Base-by-base conservation (phyloP, 345 rosid genomes). In the Syzygium aqueum region DNA sequence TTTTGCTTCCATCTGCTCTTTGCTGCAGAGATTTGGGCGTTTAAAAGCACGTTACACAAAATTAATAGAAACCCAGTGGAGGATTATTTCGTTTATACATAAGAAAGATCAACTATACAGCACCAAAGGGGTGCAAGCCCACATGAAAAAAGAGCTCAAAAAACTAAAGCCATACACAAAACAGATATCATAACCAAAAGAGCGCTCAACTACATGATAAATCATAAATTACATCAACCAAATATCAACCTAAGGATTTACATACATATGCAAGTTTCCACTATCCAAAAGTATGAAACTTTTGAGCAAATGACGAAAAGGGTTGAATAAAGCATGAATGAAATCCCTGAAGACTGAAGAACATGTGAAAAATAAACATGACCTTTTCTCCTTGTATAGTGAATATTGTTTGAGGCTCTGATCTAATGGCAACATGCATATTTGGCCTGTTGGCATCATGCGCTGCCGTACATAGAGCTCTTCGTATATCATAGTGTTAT, bases 1-100 rank as follows among this genome's bases (percentile, higher is more conserved):
- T 90, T 98, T 98, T 59, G 92, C 89, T 88, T 94, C 96, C 88
- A 98, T 90, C 89, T 96, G 98, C 92, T 96, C 98, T 90, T 96
- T 96, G 97, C 99, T 98, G 98, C 88, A 84, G 50, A 46, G 52
- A 43, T 25, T 82, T 23, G 33, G 53, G 52, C 6, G 8, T 5
- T 80, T 22, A 82, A 11, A 43, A 49, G 51, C 25, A 78, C 27
- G 4, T 27, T 43, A 40, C 27, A 16, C n/a, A 43, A 49, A 46
- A 43, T 28, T 33, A 77, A 77, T 51, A 83, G 23, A 46, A n/a
- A 51, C n/a, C 85, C 56, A 84, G 85, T 84, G 63, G 63, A 84
- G 46, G 59, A 30, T 17, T 17, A 84, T 52, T 28, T 73, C 22
- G 7, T 73, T 73, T 73, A 37, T 73, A 5, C 82, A 43, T 40